These are phyloP conservation scores for Neofusicoccum ribis DNA, from an alignment of 2,329 filamentous ascomycete genomes.

Conservation along the genomic window DNA sequence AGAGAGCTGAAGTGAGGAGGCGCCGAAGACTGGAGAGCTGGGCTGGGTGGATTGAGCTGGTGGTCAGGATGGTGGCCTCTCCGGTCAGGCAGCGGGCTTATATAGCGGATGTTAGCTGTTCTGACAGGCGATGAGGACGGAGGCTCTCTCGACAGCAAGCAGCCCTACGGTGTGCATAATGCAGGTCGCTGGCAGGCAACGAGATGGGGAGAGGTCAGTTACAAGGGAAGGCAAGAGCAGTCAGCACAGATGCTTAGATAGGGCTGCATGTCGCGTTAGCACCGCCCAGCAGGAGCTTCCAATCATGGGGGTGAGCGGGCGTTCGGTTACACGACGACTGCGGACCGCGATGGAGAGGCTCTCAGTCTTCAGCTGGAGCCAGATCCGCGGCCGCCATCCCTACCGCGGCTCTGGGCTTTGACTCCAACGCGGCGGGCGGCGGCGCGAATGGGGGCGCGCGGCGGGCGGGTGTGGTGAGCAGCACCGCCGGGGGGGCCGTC, in stretches of 20 bases:
- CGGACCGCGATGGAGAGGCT: conserved; percentile 10
- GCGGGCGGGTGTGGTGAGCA: not conserved
- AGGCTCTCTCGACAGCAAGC: conserved; percentile 3
- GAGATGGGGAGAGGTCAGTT: conserved; percentile 11
- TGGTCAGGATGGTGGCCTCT: not conserved
- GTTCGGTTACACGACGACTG: conserved; percentile 14
- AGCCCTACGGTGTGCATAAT: conserved; percentile 21
- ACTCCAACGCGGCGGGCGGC: not conserved
- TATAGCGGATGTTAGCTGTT: conserved; percentile 14
- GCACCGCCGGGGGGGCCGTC: not conserved
- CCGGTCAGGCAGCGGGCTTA: conserved; percentile 9
- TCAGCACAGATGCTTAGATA: conserved; percentile 19
- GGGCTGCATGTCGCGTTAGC: conserved; percentile 18
- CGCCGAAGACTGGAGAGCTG: not conserved
- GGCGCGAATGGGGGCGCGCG: conserved; percentile 6
- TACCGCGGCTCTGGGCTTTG: conserved; percentile 13
- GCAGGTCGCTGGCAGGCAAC: conserved; percentile 16
- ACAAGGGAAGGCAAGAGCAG: conserved; percentile 7
- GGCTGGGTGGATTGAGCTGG: not conserved
- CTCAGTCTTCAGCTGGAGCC: conserved; percentile 10
- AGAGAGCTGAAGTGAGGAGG: not conserved
- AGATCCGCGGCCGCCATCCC: conserved; percentile 10
- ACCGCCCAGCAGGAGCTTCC: not conserved
- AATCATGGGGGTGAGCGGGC: conserved; percentile 4
- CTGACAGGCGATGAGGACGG: conserved; percentile 3